Evolutionary conservation across 2,329 filamentous ascomycete genomes (phyloP), one percentile per base, ranked within the genome.

Genomic region (Cladosporium sp.): DNA sequence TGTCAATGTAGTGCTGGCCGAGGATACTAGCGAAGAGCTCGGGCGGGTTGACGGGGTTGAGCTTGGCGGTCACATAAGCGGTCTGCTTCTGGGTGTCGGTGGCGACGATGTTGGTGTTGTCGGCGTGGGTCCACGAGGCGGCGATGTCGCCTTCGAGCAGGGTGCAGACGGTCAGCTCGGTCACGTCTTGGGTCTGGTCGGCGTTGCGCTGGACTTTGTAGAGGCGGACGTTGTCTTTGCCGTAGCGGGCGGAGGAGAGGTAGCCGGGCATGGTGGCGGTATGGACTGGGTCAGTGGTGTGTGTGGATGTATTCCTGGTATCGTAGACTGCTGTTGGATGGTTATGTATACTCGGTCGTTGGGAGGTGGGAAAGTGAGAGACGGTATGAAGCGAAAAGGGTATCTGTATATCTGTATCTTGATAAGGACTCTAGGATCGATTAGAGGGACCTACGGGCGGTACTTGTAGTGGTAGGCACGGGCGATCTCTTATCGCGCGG

Each of bases 81-180:
- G 80, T 98, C 82, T 99, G 97, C 84, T 99, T 99, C 82, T 98
- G 96, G 28, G 93, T 94, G 80, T 99, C 95, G 67, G 95, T 99
- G 69, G 95, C 93, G 67, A 99, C 94, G 66, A 99, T 88, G 70
- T 96, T 91, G 74, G 89, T 91, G 85, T 99, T 99, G 83, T 99
- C 93, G 73, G 92, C 94, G 75, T 86, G 80, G 68, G 94, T 99
- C 85, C 97, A 99, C 70, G 91, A 91, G 64, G 83, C 87, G 63
- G 95, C 91, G 73, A 99, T 97, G 66, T 93, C 91, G 72, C 95
- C 95, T 82, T 98, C 93, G 32, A 99, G 87, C 60, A 98, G 85
- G 69, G 93, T 92, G 81, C 91, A 91, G 72, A 99, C 91, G 48
- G 93, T 97, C 90, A 97, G 96, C 81, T 99, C 95, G 49, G 90